Evolutionary conservation across 352 stramenopile genomes (phyloP).

Genomic region (Phytopythium aichiense): DNA sequence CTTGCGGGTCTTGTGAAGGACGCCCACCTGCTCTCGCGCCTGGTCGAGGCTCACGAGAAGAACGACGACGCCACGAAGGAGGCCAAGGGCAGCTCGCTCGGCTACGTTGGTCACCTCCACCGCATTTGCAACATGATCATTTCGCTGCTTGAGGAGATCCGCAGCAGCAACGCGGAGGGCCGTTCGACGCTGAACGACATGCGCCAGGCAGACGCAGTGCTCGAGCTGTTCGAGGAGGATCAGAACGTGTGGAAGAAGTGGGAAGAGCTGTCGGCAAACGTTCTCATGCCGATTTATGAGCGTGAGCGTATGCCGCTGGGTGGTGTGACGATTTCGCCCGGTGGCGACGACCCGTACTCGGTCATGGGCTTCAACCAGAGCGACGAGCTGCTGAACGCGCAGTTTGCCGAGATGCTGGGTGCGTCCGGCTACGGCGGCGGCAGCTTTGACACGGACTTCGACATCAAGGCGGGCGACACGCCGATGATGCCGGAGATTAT

Average conservation of each 20-base stretch:
- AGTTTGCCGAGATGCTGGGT: constrained; percentile 82
- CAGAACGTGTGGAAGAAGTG: constrained; percentile 71
- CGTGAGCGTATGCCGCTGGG: constrained; percentile 73
- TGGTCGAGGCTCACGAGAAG: constrained; percentile 73
- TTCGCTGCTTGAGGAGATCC: constrained; percentile 71
- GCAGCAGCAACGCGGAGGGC: constrained; percentile 53
- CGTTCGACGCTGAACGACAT: constrained; percentile 78
- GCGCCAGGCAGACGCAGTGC: constrained; percentile 73
- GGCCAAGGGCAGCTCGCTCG: constrained; percentile 67
- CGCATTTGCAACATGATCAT: constrained; percentile 87
- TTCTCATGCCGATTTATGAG: constrained; percentile 74
- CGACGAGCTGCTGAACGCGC: constrained; percentile 69
- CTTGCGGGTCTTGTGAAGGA: constrained; percentile 76
- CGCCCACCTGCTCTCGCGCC: constrained; percentile 56
- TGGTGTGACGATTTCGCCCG: constrained; percentile 48
- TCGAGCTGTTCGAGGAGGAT: constrained; percentile 80
- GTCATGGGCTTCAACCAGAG: constrained; percentile 73
- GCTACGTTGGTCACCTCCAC: constrained; percentile 77
- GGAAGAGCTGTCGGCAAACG: constrained; percentile 68
- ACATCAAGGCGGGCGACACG: constrained; percentile 65
- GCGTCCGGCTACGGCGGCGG: constrained; percentile 57
- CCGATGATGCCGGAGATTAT: constrained; percentile 81
- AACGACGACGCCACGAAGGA: constrained; percentile 62
- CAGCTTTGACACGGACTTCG: constrained; percentile 73
- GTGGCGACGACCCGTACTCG: constrained; percentile 67